Evolutionary conservation across 306 rosid species (phyloP), one percentile per base, ranked within the genome.

Genomic region (Inga oerstediana): DNA sequence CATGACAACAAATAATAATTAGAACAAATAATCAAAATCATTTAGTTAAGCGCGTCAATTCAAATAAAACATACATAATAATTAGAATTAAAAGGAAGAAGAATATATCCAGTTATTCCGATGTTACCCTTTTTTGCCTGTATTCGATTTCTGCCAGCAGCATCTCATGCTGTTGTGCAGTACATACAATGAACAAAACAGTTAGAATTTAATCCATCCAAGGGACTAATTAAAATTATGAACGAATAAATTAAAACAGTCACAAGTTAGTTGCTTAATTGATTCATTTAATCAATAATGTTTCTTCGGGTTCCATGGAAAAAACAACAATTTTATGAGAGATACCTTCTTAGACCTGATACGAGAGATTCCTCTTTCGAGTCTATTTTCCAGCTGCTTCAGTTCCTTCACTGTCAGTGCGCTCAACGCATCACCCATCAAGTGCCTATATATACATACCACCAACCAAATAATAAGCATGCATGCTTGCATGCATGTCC

Each of bases 351-450:
- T 96, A 67, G 97, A 92, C 83, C 96, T 90, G 89, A 96, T 92
- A 86, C 98, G 90, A 35, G 90, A 82, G 64, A 96, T 87, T 83
- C 97, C 97, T 84, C 96, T 89, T 84, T 92, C 97, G 79, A 96
- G 94, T 80, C 94, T 92, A 68, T 88, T 96, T 87, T 96, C 98
- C 52, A 96, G 81, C 82, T 96, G 99, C 91, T 96, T 93, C 15
- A 89, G 93, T 69, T 96, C 99, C 80, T 93, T 96, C 66, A 92
- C 91, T 7, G 89, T 90, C 19, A 96, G 85, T 72, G 95, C 85
- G 90, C 94, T 88, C 87, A 93, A 82, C 45, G 94, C 90, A 84
- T 93, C 99, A 30, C 99, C 99, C 96, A 92, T 89, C 80, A 96
- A 86, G 88, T 93, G 92, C 93, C 99, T 96, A 8, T 45, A 49